Conservation (phyloP, 1,284 basidiomycete genomes). For the Trichosporon sp. region DNA sequence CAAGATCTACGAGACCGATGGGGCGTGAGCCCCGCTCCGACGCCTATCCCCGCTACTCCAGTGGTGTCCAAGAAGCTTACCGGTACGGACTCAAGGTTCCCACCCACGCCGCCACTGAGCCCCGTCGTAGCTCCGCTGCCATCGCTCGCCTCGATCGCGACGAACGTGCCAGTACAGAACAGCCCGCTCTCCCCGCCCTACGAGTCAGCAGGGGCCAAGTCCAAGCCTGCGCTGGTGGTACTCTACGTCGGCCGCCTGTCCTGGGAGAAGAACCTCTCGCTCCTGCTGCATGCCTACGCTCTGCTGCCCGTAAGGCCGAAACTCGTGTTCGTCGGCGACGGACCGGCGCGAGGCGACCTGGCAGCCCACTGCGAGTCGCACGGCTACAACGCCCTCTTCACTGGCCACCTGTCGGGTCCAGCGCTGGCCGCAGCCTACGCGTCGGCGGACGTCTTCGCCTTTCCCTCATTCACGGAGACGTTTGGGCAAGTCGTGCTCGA, state of each 20-base stretch:
- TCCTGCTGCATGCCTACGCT: constrained; percentile 53
- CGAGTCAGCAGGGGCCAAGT: background rate
- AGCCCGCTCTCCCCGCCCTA: background rate
- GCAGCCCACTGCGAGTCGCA: constrained; percentile 49
- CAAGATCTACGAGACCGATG: constrained; percentile 48
- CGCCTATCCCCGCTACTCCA: constrained; percentile 5
- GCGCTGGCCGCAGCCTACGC: constrained; percentile 52
- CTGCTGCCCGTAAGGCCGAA: constrained; percentile 40
- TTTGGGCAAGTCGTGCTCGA: constrained; percentile 58
- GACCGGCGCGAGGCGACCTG: constrained; percentile 52
- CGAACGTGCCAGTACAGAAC: background rate
- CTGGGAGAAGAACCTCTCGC: constrained; percentile 58
- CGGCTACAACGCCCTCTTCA: constrained; percentile 52
- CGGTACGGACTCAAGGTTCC: constrained; percentile 25
- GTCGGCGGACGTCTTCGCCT: constrained; percentile 55
- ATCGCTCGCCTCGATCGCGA: background rate
- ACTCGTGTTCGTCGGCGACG: constrained; percentile 56
- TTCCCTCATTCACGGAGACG: constrained; percentile 55
- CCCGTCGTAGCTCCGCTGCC: constrained; percentile 22
- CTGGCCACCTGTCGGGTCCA: constrained; percentile 51
- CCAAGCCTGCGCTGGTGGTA: constrained; percentile 22
- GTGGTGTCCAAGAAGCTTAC: constrained; percentile 44
- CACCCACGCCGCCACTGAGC: constrained; percentile 43
- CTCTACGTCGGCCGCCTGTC: constrained; percentile 50
- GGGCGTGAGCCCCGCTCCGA: constrained; percentile 40